Evolutionary conservation across 306 rosid genomes (phyloP).

Genomic region (Vigna reflexopilosa): DNA sequence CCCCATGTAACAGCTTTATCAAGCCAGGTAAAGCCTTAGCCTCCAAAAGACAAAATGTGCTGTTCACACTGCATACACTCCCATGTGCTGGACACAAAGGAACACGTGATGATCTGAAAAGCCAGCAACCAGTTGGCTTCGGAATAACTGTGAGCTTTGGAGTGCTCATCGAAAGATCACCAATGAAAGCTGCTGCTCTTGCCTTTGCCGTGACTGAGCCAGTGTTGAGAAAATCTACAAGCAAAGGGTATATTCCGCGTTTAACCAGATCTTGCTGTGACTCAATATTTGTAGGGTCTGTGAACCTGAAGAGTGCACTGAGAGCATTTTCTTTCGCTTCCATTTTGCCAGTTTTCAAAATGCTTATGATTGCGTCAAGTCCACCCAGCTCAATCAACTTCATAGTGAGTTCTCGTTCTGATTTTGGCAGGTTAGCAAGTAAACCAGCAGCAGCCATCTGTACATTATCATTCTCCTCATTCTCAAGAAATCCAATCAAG

Average conservation of each 20-base stretch:
- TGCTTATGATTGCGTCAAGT: conserved; percentile 71
- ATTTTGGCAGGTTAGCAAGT: conserved; percentile 81
- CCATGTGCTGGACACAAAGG: conserved; percentile 68
- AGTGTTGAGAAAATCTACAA: conserved; percentile 60
- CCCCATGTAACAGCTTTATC: conserved; percentile 60
- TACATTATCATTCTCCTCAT: conserved; percentile 62
- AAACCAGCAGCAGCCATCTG: conserved; percentile 89
- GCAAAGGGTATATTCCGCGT: conserved; percentile 73
- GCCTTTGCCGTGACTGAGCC: conserved; percentile 81
- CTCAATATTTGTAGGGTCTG: conserved; percentile 73
- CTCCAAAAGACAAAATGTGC: conserved; percentile 74
- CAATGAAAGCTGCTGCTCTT: conserved; percentile 86
- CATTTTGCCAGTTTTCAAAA: conserved; percentile 64
- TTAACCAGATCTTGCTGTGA: conserved; percentile 71
- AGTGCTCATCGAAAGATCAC: conserved; percentile 76
- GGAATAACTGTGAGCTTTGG: conserved; percentile 57
- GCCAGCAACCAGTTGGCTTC: conserved; percentile 61
- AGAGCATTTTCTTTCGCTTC: conserved; percentile 86
- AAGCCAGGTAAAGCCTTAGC: conserved; percentile 76
- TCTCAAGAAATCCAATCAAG: conserved; percentile 79
- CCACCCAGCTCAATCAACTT: conserved; percentile 73
- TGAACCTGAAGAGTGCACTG: conserved; percentile 89
- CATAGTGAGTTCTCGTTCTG: conserved; percentile 64
- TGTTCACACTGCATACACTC: conserved; percentile 58
- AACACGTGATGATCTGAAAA: conserved; percentile 53